phyloP scores from a whole-genome alignment of 2,329 filamentous ascomycete genomes.

The Allantophomopsis cytisporea region DNA sequence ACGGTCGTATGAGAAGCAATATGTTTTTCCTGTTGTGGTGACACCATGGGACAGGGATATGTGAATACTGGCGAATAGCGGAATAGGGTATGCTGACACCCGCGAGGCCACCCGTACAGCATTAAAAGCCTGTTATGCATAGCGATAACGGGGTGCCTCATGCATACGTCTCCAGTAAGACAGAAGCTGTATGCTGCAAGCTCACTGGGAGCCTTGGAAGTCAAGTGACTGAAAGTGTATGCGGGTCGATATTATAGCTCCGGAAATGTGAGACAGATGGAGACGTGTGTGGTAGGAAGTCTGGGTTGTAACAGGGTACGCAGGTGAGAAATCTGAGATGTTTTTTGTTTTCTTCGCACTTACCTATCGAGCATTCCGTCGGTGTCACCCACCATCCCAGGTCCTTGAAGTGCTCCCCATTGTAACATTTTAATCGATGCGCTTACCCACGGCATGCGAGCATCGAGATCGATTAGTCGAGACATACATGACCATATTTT shows the following conservation, averaged over 20 bases:
- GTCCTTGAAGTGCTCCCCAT: conserved; percentile 58
- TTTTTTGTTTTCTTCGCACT: conserved; percentile 11
- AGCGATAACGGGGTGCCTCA: conserved; percentile 10
- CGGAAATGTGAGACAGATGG: conserved; percentile 5
- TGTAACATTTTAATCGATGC: conserved; percentile 65
- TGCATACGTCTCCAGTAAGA: conserved; percentile 4
- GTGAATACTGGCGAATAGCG: no score
- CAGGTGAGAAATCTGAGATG: neutral
- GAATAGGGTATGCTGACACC: no score
- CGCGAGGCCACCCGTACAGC: no score
- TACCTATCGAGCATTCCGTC: conserved; percentile 84
- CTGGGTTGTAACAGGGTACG: neutral
- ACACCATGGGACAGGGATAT: no score
- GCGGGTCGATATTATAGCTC: conserved; percentile 26
- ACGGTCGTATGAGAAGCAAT: conserved; percentile 10
- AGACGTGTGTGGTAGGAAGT: neutral
- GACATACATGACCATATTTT: conserved; percentile 62
- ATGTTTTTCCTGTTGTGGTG: conserved; percentile 1
- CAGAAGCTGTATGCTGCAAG: conserved; percentile 9
- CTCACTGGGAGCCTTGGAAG: conserved; percentile 17
- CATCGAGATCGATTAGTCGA: conserved; percentile 58
- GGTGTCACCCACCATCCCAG: conserved; percentile 59
- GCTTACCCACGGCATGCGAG: conserved; percentile 83
- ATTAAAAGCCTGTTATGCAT: conserved; percentile 10
- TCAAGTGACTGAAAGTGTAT: conserved; percentile 49